Evolutionary conservation across 2,329 filamentous ascomycete genomes (phyloP).

Genomic region (Aspergillus oerlinghausenensis): DNA sequence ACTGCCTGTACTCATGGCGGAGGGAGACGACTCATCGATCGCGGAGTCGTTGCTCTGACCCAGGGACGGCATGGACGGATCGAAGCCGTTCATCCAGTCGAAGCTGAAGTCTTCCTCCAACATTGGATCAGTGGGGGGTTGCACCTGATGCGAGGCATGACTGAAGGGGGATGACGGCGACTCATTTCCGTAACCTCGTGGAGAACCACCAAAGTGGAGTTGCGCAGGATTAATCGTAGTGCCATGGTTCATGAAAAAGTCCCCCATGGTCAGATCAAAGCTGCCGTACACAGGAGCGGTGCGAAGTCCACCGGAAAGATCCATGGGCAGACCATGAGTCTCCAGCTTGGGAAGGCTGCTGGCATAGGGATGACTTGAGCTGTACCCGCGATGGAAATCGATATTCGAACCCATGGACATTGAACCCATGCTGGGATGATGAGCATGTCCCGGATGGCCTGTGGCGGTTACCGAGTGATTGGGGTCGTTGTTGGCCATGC

Average conservation of each 20-base stretch:
- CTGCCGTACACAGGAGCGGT: constrained; percentile 73
- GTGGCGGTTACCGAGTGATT: constrained; percentile 7
- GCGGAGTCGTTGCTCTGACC: constrained; percentile 69
- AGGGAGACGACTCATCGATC: constrained; percentile 89
- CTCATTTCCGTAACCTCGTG: constrained; percentile 48
- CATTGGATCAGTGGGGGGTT: constrained; percentile 51
- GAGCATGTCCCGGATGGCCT: constrained; percentile 51
- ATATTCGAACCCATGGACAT: constrained; percentile 52
- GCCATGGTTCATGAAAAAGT: constrained; percentile 62
- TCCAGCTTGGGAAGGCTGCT: constrained; percentile 78
- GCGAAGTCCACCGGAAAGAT: constrained; percentile 64
- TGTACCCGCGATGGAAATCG: constrained; percentile 64
- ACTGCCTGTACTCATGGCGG: constrained; percentile 90
- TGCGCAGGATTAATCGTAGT: constrained; percentile 60
- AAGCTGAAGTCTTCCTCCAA: constrained; percentile 68
- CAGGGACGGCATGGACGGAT: constrained; percentile 65
- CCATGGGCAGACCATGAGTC: constrained; percentile 66
- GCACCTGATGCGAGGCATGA: constrained; percentile 49
- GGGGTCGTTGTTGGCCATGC: constrained; percentile 46
- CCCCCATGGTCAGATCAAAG: constrained; percentile 67
- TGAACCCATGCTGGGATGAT: constrained; percentile 70
- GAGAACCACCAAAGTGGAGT: constrained; percentile 79
- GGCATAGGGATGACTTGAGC: constrained; percentile 44
- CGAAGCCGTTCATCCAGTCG: constrained; percentile 80
- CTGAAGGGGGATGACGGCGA: constrained; percentile 39